A percentile compares a stretch with the other conserved stretches of the same genome.
Evolutionary conservation across 2,329 filamentous ascomycete genomes (phyloP).

Genomic region (Podosphaera xanthii): DNA sequence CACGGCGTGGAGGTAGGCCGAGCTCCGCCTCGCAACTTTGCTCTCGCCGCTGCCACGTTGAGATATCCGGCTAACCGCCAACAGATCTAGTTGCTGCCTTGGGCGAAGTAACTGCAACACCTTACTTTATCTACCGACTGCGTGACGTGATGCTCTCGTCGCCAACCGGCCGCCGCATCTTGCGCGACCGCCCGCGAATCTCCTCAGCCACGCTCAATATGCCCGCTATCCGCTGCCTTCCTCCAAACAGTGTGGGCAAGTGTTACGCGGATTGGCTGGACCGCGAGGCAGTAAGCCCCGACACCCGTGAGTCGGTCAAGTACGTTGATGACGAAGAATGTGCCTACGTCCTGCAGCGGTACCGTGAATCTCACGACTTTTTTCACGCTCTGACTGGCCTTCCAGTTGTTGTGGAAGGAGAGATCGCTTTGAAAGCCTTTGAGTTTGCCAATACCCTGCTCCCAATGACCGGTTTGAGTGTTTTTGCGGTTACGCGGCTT

Average conservation of each 20-base stretch:
- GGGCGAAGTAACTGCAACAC: constrained; percentile 85
- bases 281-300: constrained; percentile 75
- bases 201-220: constrained; percentile 47
- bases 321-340: constrained; percentile 93
- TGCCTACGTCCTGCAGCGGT: constrained; percentile 96
- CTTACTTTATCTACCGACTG: constrained; percentile 83
- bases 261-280: constrained; percentile 85
- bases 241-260: constrained; percentile 51
- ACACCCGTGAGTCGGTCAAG: constrained; percentile 59
- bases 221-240: constrained; percentile 45
- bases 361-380: constrained; percentile 93
- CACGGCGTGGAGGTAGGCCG: constrained; percentile 47
- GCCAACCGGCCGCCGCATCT: constrained; percentile 70
- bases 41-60: too few relatives aligned
- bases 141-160: constrained; percentile 74
- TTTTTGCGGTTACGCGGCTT: constrained; percentile 45
- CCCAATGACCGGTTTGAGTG: constrained; percentile 80
- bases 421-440: constrained; percentile 92
- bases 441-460: constrained; percentile 88
- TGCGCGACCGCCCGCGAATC: constrained; percentile 73
- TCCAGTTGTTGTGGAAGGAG: constrained; percentile 80
- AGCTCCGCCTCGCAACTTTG: too few relatives aligned
- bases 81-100: constrained; percentile 78
- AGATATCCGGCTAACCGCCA: background rate
- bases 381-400: constrained; percentile 87